phyloP scores from a whole-genome alignment of 2,329 filamentous ascomycete genomes.

The Colletotrichum musicola region DNA sequence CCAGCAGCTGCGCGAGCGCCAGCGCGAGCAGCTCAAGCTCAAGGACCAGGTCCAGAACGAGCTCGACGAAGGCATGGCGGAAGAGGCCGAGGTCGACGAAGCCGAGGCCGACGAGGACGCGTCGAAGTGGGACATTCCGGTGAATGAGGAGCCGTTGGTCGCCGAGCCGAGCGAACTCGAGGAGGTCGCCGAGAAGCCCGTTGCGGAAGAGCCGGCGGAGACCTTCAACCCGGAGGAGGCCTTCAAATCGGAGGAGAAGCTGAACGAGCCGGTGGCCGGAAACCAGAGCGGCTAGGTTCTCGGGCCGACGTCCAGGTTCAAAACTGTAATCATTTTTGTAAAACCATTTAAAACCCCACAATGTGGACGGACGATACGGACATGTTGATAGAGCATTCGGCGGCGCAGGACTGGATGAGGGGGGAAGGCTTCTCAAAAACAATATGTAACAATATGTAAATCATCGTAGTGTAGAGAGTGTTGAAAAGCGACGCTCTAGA shows the following conservation, averaged over 20 bases:
- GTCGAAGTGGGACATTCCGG: slow-evolving; percentile 50
- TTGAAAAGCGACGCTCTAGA: background rate
- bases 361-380: background rate
- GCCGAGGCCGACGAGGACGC: slow-evolving; percentile 40
- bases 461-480: background rate
- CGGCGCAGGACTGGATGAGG: background rate
- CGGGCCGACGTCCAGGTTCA: background rate
- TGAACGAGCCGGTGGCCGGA: background rate
- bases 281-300: background rate
- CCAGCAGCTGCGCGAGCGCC: slow-evolving; percentile 18
- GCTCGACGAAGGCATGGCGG: slow-evolving; percentile 46
- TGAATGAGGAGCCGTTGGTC: slow-evolving; percentile 52
- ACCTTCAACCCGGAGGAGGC: background rate
- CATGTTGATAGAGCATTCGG: background rate
- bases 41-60: slow-evolving; percentile 41
- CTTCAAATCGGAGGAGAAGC: background rate
- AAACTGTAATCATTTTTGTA: slow-evolving; percentile 9
- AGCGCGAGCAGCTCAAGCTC: slow-evolving; percentile 11
- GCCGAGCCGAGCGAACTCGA: slow-evolving; percentile 29
- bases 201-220: background rate
- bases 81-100: slow-evolving; percentile 17
- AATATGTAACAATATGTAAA: background rate
- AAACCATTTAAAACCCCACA: background rate
- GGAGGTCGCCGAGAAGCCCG: slow-evolving; percentile 12
- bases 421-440: background rate